phyloP scores from a whole-genome alignment of 768 basidiomycete genomes.

The Lactarius tabidus region DNA sequence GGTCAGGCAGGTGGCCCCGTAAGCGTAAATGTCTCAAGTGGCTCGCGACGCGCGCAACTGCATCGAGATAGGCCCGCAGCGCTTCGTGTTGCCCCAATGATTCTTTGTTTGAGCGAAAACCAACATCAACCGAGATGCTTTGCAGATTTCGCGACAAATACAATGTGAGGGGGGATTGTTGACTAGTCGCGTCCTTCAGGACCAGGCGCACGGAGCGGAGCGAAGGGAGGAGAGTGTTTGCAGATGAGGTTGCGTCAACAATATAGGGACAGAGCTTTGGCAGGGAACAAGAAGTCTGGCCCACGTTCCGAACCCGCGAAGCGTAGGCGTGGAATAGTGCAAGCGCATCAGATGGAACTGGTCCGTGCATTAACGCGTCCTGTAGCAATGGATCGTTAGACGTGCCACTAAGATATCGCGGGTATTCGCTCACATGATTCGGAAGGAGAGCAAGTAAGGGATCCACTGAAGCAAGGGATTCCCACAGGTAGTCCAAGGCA shows the following conservation, averaged over 20 bases:
- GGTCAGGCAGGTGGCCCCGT: slow-evolving; percentile 24
- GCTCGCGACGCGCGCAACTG: slow-evolving; percentile 18
- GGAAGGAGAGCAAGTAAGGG: slow-evolving; percentile 25
- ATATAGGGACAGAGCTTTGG: background rate
- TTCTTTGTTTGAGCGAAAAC: slow-evolving; percentile 17
- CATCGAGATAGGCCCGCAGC: slow-evolving; percentile 18
- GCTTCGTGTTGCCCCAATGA: slow-evolving; percentile 9
- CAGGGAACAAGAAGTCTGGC: slow-evolving; percentile 16
- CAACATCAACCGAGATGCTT: slow-evolving; percentile 19
- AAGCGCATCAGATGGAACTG: slow-evolving; percentile 6
- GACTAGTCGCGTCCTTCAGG: slow-evolving; percentile 17
- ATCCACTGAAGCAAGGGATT: slow-evolving; percentile 22
- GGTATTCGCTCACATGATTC: slow-evolving; percentile 8
- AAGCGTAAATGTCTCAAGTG: slow-evolving; percentile 20
- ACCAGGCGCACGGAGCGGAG: slow-evolving; percentile 18
- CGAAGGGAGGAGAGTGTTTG: slow-evolving; percentile 16
- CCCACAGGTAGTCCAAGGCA: slow-evolving; percentile 25
- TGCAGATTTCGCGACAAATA: slow-evolving; percentile 21
- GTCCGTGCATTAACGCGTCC: background rate
- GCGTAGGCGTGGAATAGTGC: slow-evolving; percentile 21
- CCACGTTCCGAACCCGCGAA: slow-evolving; percentile 23
- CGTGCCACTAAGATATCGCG: background rate
- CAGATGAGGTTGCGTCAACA: background rate
- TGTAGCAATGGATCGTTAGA: slow-evolving; percentile 1
- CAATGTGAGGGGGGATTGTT: slow-evolving; percentile 16